These are phyloP conservation scores for Hypoxylon sp. DNA, from an alignment of 2,329 filamentous ascomycete species.

Conservation along the genomic window DNA sequence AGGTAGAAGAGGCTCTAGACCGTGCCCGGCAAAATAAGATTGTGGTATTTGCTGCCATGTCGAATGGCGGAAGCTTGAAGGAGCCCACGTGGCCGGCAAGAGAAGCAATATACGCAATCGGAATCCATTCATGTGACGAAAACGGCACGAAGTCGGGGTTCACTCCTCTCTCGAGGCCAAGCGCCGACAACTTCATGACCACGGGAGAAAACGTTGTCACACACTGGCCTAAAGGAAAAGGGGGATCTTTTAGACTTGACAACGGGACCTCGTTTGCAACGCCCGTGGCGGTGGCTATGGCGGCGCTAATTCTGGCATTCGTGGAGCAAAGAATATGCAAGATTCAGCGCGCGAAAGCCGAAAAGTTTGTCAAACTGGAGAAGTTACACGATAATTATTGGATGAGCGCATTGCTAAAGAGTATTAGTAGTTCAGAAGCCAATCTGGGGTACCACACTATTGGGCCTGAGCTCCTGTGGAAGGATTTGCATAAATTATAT, in stretches of 20 bases:
- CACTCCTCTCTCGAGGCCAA: background rate
- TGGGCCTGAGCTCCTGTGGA: constrained; percentile 14
- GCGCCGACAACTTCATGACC: constrained; percentile 11
- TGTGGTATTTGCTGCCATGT: constrained; percentile 20
- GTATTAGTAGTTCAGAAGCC: background rate
- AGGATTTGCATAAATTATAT: background rate
- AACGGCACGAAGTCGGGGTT: constrained; percentile 11
- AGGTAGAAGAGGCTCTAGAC: constrained; percentile 8
- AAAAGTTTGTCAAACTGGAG: constrained; percentile 4
- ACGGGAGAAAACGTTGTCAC: constrained; percentile 16
- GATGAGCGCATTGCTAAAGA: constrained; percentile 9
- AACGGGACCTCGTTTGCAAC: constrained; percentile 16
- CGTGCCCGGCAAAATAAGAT: constrained; percentile 1
- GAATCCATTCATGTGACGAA: constrained; percentile 18
- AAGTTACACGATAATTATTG: constrained; percentile 7
- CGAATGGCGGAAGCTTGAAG: constrained; percentile 11
- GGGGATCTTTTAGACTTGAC: constrained; percentile 6
- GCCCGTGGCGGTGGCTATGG: constrained; percentile 6
- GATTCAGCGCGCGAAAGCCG: background rate
- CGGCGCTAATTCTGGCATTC: constrained; percentile 14
- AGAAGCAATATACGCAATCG: constrained; percentile 12
- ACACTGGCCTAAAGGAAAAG: constrained; percentile 17
- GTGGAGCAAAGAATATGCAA: constrained; percentile 15
- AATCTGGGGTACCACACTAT: constrained; percentile 7
- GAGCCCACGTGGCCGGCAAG: constrained; percentile 11